Evolutionary conservation across 331 rosid species (phyloP), one percentile per base, ranked within the genome.

Genomic region (Stylosanthes scabra): DNA sequence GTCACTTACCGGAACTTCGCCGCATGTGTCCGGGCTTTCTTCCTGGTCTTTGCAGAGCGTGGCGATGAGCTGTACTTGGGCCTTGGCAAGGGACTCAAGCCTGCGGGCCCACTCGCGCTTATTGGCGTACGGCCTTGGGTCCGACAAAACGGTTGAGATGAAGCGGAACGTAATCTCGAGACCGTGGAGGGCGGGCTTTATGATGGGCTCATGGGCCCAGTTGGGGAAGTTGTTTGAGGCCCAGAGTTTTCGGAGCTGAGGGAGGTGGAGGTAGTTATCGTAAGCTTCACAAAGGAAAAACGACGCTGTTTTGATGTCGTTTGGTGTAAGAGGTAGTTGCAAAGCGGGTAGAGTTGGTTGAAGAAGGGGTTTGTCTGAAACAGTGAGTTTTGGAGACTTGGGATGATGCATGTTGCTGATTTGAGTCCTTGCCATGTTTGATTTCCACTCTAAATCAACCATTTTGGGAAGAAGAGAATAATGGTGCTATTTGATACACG

Each of bases 101-200:
- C 89, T 78, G 9, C 93, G 88, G 50, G 58, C 63, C 99, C 96
- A 91, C 64, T 94, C 97, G 51, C 93, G 85, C 7, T 79, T 82
- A 86, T 90, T 91, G 1, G 79, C 60, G 34, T 91, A 91, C 5
- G 90, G 90, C 10, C 99, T 63, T 0, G 96, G 90, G 66, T 94
- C 97, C 0, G 89, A 87, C 14, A 87, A 16, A 10, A 77, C 82
- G 46, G 90, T 87, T 2, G 89, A 80, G 25, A 94, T 55, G 65
- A 94, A 82, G 27, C 97, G 89, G 76, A 94, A 91, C 20, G 99
- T 84, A 54, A 91, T 88, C 65, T 94, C 99, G 3, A 94, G 72
- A 5, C 89, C 97, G 5, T 88, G 93, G 3, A 94, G 42, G 8
- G 93, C 87, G 57, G 99, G 99, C 57, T 89, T 94, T 34, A 89